Evolutionary conservation across 2,329 filamentous ascomycete genomes (phyloP).

Genomic region (Beauveria asiatica): DNA sequence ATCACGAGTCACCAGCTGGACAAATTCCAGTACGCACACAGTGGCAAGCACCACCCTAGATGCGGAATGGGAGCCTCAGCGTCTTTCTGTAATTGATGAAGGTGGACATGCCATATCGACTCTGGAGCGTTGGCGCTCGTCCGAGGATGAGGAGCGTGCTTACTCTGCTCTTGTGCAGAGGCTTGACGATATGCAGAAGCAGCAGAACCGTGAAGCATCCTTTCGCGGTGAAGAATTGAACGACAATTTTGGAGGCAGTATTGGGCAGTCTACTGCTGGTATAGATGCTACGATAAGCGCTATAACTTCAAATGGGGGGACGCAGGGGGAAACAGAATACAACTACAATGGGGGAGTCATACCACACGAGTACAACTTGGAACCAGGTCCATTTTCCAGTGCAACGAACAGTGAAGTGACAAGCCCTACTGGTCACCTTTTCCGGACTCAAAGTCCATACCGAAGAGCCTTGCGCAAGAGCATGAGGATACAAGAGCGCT

Average conservation of each 20-base stretch:
- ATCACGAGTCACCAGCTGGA: conserved; percentile 67
- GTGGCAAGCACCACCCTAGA: conserved; percentile 34
- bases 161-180: conserved; percentile 57
- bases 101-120: conserved; percentile 29
- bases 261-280: not conserved
- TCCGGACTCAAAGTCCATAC: conserved; percentile 48
- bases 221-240: not conserved
- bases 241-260: not conserved
- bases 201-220: conserved; percentile 3
- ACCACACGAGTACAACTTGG: not conserved
- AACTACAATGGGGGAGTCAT: not conserved
- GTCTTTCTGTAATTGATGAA: conserved; percentile 58
- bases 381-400: not conserved
- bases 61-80: conserved; percentile 43
- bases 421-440: conserved; percentile 42
- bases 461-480: conserved; percentile 41
- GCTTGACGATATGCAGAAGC: conserved; percentile 31
- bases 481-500: conserved; percentile 26
- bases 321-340: not conserved
- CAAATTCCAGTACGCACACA: conserved; percentile 51
- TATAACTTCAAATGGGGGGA: not conserved
- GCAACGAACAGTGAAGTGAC: conserved; percentile 23
- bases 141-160: conserved; percentile 48
- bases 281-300: not conserved
- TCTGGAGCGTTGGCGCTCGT: conserved; percentile 13